A percentile compares a stretch with the other conserved stretches of the same genome.
phyloP scores from a whole-genome alignment of 2,329 filamentous ascomycete species.

The Aspergillus fructus region DNA sequence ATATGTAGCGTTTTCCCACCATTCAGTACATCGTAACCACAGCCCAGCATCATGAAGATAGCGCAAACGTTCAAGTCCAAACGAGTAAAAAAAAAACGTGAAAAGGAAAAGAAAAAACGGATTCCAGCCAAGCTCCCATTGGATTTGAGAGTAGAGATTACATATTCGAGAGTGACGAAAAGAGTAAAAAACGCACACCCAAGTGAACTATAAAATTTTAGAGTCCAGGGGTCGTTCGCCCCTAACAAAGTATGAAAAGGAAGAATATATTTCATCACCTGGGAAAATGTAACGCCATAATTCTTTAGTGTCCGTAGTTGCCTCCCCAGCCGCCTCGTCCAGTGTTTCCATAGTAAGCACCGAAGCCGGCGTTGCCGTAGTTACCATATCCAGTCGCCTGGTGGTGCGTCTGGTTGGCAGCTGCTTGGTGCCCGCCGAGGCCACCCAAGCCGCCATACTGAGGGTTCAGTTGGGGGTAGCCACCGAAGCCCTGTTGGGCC shows the following conservation, averaged over 20 bases:
- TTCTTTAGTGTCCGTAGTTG: slow-evolving; percentile 47
- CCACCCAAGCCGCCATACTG: slow-evolving; percentile 52
- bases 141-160: slow-evolving; percentile 39
- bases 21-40: slow-evolving; percentile 39
- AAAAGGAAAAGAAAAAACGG: slow-evolving; percentile 6
- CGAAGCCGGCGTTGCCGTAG: slow-evolving; percentile 43
- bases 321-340: slow-evolving; percentile 47
- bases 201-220: slow-evolving; percentile 17
- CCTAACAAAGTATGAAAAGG: slow-evolving; percentile 21
- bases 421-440: slow-evolving; percentile 43
- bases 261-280: slow-evolving; percentile 29
- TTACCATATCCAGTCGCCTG: slow-evolving; percentile 43
- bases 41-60: slow-evolving; percentile 25
- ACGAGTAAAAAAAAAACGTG: slow-evolving; percentile 6
- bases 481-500: slow-evolving; percentile 56
- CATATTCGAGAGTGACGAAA: slow-evolving; percentile 33
- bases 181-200: slow-evolving; percentile 12
- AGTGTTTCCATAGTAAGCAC: slow-evolving; percentile 45
- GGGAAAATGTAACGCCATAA: slow-evolving; percentile 26
- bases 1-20: slow-evolving; percentile 26
- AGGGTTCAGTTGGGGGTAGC: slow-evolving; percentile 55
- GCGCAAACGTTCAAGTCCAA: slow-evolving; percentile 18
- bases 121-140: slow-evolving; percentile 39
- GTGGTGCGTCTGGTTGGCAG: slow-evolving; percentile 40
- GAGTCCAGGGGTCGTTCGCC: slow-evolving; percentile 10